Conservation (phyloP, 495 filamentous ascomycete genomes). For the Neurospora intermedia region DNA sequence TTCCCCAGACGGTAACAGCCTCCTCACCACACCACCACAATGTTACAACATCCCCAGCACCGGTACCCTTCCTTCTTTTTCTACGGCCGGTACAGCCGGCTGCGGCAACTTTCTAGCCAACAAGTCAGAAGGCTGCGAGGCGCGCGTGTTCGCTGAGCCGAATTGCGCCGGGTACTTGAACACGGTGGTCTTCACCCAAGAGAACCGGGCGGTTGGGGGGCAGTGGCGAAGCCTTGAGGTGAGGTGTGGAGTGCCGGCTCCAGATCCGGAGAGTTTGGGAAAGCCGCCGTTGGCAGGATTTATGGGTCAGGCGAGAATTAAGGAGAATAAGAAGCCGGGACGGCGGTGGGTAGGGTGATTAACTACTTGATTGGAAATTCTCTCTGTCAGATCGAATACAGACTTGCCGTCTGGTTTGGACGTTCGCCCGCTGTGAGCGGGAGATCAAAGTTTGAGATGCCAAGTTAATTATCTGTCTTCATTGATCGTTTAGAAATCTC, state of each 20-base stretch:
- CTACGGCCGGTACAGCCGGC: slow-evolving; percentile 3
- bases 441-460: too few relatives aligned
- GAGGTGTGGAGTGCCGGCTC: slow-evolving; percentile 20
- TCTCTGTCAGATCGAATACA: too few relatives aligned
- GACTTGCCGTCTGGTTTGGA: too few relatives aligned
- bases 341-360: background rate
- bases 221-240: slow-evolving; percentile 27
- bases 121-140: slow-evolving; percentile 29
- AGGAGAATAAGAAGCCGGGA: background rate
- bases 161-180: slow-evolving; percentile 27
- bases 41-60: slow-evolving; percentile 24
- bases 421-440: too few relatives aligned
- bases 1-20: too few relatives aligned
- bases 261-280: slow-evolving; percentile 10
- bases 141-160: slow-evolving; percentile 27
- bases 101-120: slow-evolving; percentile 28
- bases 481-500: too few relatives aligned
- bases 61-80: too few relatives aligned
- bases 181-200: slow-evolving; percentile 30
- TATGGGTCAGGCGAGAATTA: background rate
- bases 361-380: too few relatives aligned
- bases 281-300: slow-evolving; percentile 10
- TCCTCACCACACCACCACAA: slow-evolving; percentile 4
- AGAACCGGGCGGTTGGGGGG: slow-evolving; percentile 25
- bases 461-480: too few relatives aligned